Evolutionary conservation across 768 basidiomycete genomes (phyloP), one percentile per base, ranked within the genome.

Genomic region (Hygrocybe coccinea): DNA sequence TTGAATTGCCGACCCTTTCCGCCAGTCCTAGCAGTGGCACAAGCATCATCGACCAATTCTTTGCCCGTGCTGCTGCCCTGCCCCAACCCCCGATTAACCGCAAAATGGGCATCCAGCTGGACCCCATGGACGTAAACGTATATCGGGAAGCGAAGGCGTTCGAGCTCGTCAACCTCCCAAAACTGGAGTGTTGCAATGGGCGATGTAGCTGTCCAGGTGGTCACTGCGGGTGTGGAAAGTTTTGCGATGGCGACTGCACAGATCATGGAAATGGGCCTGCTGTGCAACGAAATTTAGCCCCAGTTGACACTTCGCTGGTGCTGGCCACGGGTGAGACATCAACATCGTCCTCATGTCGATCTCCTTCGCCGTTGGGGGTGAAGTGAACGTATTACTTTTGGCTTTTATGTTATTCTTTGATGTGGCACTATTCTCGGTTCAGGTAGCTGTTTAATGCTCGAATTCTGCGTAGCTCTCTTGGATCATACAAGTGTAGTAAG

Each of bases 181-280:
- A 84, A 66, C 70, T 89, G 54, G 79, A 83, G 60, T 87, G 85
- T 63, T 87, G 85, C 65, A 80, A 78, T 1, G 84, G 86, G 2
- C 68, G 68, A 33, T 86, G 86, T 63, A 75, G 74, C 17, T 86
- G 86, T 65, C 78, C 83, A 2, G 65, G 66, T 21, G 80, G 74
- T 5, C 64, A 59, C 10, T 88, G 87, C 57, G 70, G 65, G n/a
- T 88, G 85, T 62, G 76, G 78, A n/a, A 67, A 71, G 25, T 72
- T 74, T 37, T 88, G 86, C 61, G 69, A 71, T 55, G 84, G 84
- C 12, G 79, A 78, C 60, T 82, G 80, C 63, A 66, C 59, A 17
- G 74, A 75, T 24, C 70, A 74, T 62, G 49, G 34, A 8, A 14
- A 19, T 50, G 50, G 36, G 11, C 44, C 44, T 29, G 8, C 29